These are phyloP conservation scores for Trifolium subterraneum DNA, from an alignment of 306 rosid genomes.

Conservation along the genomic window DNA sequence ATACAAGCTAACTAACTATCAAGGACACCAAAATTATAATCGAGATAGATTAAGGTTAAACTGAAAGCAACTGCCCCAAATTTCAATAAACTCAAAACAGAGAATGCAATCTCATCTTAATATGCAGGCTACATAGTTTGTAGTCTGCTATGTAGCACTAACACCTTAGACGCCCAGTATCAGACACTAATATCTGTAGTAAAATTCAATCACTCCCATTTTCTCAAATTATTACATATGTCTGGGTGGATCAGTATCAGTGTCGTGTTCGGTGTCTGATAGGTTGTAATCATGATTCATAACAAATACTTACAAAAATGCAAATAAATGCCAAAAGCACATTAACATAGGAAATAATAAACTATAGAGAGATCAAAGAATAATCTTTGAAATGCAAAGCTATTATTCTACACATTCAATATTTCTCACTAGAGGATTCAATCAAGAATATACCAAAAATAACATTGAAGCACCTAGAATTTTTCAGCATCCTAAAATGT, in stretches of 20 bases:
- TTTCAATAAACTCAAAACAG: not conserved
- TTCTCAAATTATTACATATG: not conserved
- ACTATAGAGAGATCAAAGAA: not conserved
- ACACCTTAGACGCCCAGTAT: not conserved
- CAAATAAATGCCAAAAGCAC: not conserved
- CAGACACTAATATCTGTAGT: not conserved
- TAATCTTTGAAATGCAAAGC: not conserved
- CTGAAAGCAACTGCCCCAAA: not conserved
- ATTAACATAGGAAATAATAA: constrained; percentile 5
- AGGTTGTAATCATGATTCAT: not conserved
- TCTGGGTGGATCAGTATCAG: not conserved
- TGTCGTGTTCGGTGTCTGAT: not conserved
- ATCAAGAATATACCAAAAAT: not conserved
- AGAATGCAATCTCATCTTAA: not conserved
- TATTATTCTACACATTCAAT: constrained; percentile 15
- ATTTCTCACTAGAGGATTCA: not conserved
- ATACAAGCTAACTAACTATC: not conserved
- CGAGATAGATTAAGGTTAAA: constrained; percentile 12
- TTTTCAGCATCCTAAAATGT: constrained; percentile 4
- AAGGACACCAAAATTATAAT: not conserved
- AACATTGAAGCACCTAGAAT: constrained; percentile 4
- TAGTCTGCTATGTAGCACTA: not conserved
- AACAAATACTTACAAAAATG: constrained; percentile 8
- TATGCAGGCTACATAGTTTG: not conserved
- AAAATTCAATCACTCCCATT: not conserved